Conservation (phyloP, 2,329 filamentous ascomycete genomes). For the Paracoccidioides brasiliensis region DNA sequence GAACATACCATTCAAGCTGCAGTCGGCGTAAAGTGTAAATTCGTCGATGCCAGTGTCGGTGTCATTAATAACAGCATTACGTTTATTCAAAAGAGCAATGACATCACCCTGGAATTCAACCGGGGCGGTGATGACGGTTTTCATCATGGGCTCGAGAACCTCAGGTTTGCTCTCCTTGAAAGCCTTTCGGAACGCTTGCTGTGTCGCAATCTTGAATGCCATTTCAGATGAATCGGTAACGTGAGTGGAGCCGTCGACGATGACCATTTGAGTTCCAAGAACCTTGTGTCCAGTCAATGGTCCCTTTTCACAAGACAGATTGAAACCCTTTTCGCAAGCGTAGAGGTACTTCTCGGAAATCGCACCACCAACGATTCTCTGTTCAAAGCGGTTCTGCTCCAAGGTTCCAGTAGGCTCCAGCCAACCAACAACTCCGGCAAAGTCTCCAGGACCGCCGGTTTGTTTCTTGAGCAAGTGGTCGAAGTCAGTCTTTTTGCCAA, state of each 20-base stretch:
- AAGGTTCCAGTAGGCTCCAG: slow-evolving; percentile 71
- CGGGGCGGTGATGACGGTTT: slow-evolving; percentile 89
- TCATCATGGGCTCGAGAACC: slow-evolving; percentile 93
- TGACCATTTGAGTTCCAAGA: slow-evolving; percentile 75
- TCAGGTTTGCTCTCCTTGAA: slow-evolving; percentile 70
- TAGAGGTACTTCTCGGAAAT: slow-evolving; percentile 94
- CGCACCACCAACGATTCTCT: slow-evolving; percentile 73
- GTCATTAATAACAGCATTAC: slow-evolving; percentile 86
- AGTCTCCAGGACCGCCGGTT: slow-evolving; percentile 89
- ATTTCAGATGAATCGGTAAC: slow-evolving; percentile 96
- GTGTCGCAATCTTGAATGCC: slow-evolving; percentile 86
- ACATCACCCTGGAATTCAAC: slow-evolving; percentile 97
- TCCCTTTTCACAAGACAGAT: slow-evolving; percentile 67
- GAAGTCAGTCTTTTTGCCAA: slow-evolving; percentile 66
- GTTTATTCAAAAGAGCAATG: slow-evolving; percentile 90
- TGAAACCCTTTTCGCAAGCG: slow-evolving; percentile 91
- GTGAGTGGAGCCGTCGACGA: slow-evolving; percentile 94
- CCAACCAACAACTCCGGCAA: slow-evolving; percentile 78
- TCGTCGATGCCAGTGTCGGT: slow-evolving; percentile 90
- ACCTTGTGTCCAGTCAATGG: slow-evolving; percentile 88
- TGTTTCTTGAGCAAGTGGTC: slow-evolving; percentile 94
- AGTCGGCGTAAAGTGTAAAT: slow-evolving; percentile 84
- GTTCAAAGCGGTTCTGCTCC: slow-evolving; percentile 68
- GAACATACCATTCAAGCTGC: slow-evolving; percentile 93
- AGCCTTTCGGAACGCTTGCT: slow-evolving; percentile 91